These are phyloP conservation scores for Ottelia alismoides DNA, from an alignment of 106 monocot species.

Conservation along the genomic window DNA sequence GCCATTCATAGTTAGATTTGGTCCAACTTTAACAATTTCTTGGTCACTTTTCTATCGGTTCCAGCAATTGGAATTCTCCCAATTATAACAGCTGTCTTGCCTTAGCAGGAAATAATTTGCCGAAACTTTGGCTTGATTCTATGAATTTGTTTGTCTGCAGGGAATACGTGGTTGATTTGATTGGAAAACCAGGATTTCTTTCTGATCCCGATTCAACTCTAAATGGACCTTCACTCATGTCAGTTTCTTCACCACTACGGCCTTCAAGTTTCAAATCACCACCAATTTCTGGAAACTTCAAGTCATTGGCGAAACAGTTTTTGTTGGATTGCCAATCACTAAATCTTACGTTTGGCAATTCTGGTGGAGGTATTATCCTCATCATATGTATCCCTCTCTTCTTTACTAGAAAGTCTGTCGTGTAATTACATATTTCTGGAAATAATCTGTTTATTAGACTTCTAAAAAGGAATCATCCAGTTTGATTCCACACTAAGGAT, in stretches of 20 bases:
- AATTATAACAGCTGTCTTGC: not conserved
- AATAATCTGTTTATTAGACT: no score
- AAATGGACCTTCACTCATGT: slow-evolving; percentile 73
- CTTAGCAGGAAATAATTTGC: not conserved
- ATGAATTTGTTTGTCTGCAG: slow-evolving; percentile 39
- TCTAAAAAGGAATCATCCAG: no score
- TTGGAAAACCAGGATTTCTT: slow-evolving; percentile 58
- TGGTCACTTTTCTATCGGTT: no score
- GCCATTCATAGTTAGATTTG: no score
- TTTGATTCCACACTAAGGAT: no score
- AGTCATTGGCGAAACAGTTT: slow-evolving; percentile 80
- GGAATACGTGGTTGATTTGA: slow-evolving; percentile 92
- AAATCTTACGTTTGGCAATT: slow-evolving; percentile 55
- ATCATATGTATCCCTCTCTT: not conserved
- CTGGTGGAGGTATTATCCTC: slow-evolving; percentile 27
- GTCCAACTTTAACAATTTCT: no score
- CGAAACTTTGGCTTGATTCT: not conserved
- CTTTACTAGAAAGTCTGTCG: no score
- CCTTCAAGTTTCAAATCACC: slow-evolving; percentile 57
- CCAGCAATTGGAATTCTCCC: not conserved
- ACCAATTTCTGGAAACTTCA: slow-evolving; percentile 40
- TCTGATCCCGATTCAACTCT: slow-evolving; percentile 77
- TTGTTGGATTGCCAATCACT: slow-evolving; percentile 77
- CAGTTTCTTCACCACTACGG: slow-evolving; percentile 76
- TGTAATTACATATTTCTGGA: no score